phyloP scores from a whole-genome alignment of 2,329 filamentous ascomycete genomes.

The Byssochlamys sp. region DNA sequence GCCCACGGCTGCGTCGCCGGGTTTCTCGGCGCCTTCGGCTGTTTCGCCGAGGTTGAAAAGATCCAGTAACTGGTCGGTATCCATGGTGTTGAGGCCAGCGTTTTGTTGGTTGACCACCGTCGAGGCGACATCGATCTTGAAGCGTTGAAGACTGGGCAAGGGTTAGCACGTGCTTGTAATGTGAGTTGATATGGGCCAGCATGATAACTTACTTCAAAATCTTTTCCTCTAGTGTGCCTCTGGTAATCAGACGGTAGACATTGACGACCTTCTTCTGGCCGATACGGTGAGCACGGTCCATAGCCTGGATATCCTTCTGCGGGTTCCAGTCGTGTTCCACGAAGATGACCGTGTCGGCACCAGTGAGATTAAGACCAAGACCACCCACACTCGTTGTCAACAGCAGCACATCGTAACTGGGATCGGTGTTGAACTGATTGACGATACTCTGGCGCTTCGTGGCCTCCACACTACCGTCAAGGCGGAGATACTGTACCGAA shows the following conservation, averaged over 20 bases:
- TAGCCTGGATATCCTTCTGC: slow-evolving; percentile 94
- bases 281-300: slow-evolving; percentile 96
- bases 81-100: slow-evolving; percentile 86
- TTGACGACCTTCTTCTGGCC: slow-evolving; percentile 99
- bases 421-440: slow-evolving; percentile 97
- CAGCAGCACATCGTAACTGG: slow-evolving; percentile 86
- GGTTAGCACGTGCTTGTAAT: slow-evolving; percentile 2
- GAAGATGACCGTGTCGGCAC: slow-evolving; percentile 96
- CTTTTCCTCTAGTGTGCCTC: slow-evolving; percentile 95
- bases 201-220: slow-evolving; percentile 60
- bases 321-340: slow-evolving; percentile 99
- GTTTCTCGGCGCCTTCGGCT: slow-evolving; percentile 46
- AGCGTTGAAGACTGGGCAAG: slow-evolving; percentile 69
- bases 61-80: slow-evolving; percentile 95
- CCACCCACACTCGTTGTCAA: slow-evolving; percentile 93
- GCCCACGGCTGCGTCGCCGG: slow-evolving; percentile 50
- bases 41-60: slow-evolving; percentile 84
- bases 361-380: slow-evolving; percentile 85
- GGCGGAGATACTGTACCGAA: slow-evolving; percentile 81
- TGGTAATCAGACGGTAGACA: slow-evolving; percentile 90
- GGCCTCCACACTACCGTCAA: slow-evolving; percentile 87
- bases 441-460: slow-evolving; percentile 93
- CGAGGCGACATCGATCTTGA: slow-evolving; percentile 97
- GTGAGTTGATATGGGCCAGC: slow-evolving; percentile 6
- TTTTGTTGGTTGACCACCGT: slow-evolving; percentile 99